phyloP scores from a whole-genome alignment of 2,329 filamentous ascomycete species.

The Cercospora sp. region DNA sequence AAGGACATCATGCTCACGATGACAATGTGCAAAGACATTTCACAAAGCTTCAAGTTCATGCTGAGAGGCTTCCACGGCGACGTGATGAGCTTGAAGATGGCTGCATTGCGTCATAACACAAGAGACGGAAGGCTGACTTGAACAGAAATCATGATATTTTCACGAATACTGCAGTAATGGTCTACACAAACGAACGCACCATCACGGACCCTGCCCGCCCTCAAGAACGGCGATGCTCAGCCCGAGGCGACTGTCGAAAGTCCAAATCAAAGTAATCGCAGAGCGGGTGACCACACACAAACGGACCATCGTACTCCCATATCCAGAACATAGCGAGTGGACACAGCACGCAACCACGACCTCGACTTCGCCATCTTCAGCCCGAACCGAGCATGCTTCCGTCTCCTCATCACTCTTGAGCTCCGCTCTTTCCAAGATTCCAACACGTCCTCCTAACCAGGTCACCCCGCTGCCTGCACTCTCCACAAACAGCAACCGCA shows the following conservation, averaged over 20 bases:
- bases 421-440: neutral
- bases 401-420: neutral
- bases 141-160: neutral
- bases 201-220: neutral
- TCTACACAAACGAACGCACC: neutral
- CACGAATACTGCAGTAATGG: neutral
- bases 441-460: neutral
- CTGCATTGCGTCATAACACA: neutral
- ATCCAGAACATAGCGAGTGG: neutral
- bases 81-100: neutral
- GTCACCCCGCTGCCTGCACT: neutral
- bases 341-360: neutral
- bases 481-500: neutral
- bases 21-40: neutral
- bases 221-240: neutral
- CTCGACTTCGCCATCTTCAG: neutral
- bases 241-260: neutral
- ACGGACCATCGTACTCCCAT: neutral
- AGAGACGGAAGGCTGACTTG: neutral
- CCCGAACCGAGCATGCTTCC: neutral
- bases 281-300: neutral
- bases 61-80: neutral
- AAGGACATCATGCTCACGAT: slow-evolving; percentile 10
- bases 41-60: neutral
- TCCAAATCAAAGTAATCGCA: neutral